Evolutionary conservation across 495 filamentous ascomycete species (phyloP), one percentile per base, ranked within the genome.

Genomic region (Neurospora sp.): DNA sequence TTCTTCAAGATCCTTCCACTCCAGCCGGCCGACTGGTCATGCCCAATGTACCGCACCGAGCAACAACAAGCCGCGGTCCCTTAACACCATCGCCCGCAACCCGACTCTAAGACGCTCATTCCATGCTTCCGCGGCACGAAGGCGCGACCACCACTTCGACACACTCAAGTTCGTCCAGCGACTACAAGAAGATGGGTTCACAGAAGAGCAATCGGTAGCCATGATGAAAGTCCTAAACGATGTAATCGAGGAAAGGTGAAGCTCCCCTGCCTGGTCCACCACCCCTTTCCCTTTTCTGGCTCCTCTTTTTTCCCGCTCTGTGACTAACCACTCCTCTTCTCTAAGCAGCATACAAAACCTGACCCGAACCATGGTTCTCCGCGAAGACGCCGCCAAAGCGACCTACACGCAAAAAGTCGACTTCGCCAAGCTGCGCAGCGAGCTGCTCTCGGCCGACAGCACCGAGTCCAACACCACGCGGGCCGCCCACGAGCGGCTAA

Each of bases 381-480:
- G 93, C 78, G 96, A 98, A 83, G 96, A 93, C 74, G 89, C 91
- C 53, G 91, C 91, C 74, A 90, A 90, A 73, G 91, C 93, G 7
- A 96, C 93, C 3, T 99, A 99, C 83, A 97, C 94, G 0, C 96
- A 98, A 79, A 98, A 98, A 82, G 96, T 99, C 72, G 96, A 99
- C 83, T 98, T 99, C 77, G 93, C 96, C n/a, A 97, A 98, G 85
- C 89, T 98, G 22, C 93, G 96, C 79, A 95, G 93, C 37, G 96
- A 99, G 81, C 89, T 99, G 3, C 88, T 97, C 0, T 92, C 92
- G 10, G 89, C 94, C 5, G 96, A 99, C 82, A 94, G 91, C 59
- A 94, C 92, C 68, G 96, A 99, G 83, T 89, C 91, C 3, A 90
- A 92, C 76, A 89, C 95, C 27, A 97, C 96, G 9, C 92, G 92